phyloP scores from a whole-genome alignment of 2,329 filamentous ascomycete genomes.

The Exophiala aquamarina region DNA sequence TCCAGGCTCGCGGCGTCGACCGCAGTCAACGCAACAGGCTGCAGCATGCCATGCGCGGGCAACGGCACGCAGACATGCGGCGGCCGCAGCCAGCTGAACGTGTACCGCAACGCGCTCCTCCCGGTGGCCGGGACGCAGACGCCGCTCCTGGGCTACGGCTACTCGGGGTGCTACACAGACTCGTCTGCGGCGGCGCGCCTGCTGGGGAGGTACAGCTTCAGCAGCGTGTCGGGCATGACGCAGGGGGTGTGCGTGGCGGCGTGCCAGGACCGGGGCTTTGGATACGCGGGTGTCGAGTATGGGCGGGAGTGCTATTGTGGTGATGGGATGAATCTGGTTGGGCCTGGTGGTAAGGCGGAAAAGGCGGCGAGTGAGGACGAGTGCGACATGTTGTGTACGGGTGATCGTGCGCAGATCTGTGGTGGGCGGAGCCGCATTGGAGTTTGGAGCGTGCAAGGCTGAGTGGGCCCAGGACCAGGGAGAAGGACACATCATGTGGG shows the following conservation, averaged over 20 bases:
- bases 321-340: constrained; percentile 25
- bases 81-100: constrained; percentile 24
- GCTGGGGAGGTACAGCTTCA: constrained; percentile 33
- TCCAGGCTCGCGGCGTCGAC: constrained; percentile 12
- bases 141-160: constrained; percentile 7
- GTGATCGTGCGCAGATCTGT: constrained; percentile 28
- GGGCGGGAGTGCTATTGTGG: constrained; percentile 36
- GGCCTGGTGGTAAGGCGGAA: constrained; percentile 21
- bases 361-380: constrained; percentile 8
- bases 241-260: constrained; percentile 31
- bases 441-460: constrained; percentile 26
- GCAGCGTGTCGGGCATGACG: constrained; percentile 51
- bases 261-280: constrained; percentile 28
- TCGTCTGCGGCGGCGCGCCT: constrained; percentile 15
- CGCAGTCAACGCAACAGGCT: constrained; percentile 20
- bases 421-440: constrained; percentile 28
- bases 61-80: constrained; percentile 28
- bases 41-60: constrained; percentile 29
- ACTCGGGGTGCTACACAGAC: constrained; percentile 27
- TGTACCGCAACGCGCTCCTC: constrained; percentile 20
- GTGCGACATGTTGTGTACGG: constrained; percentile 25
- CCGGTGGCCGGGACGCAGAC: constrained; percentile 15
- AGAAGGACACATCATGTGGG: no score
- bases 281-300: constrained; percentile 42
- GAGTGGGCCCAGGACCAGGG: no score